phyloP scores from a whole-genome alignment of 2,329 filamentous ascomycete species.

The Diaporthe australafricana region DNA sequence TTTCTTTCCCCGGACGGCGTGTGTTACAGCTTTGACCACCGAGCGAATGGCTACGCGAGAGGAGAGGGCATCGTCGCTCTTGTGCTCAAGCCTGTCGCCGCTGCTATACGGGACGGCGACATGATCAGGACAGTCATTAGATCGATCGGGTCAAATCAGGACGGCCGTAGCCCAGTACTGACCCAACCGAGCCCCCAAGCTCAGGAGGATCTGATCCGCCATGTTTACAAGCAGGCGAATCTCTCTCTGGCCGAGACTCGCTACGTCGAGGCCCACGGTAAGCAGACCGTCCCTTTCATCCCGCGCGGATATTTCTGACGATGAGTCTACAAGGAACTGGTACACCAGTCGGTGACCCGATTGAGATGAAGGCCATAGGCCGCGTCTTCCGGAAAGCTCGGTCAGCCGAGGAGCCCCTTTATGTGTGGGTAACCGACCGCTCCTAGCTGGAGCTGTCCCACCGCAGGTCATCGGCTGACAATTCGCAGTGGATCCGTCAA shows the following conservation, averaged over 20 bases:
- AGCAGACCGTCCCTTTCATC: not conserved
- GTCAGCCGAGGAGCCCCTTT: conserved; percentile 33
- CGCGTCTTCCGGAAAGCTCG: conserved; percentile 30
- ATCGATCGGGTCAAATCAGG: conserved; percentile 47
- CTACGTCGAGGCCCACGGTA: conserved; percentile 43
- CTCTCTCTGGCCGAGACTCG: conserved; percentile 32
- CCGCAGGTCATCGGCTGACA: not conserved
- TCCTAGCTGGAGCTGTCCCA: not conserved
- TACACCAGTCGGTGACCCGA: conserved; percentile 34
- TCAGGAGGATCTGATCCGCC: conserved; percentile 46
- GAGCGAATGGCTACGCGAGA: conserved; percentile 48
- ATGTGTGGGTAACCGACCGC: conserved; percentile 31
- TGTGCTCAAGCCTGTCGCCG: conserved; percentile 53
- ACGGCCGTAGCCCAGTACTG: conserved; percentile 53
- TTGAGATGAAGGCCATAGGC: conserved; percentile 35
- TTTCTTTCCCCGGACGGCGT: conserved; percentile 46
- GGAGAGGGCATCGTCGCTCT: conserved; percentile 48
- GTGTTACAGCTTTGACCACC: conserved; percentile 47
- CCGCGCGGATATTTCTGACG: not conserved
- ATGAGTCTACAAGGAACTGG: conserved; percentile 23
- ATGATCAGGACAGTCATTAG: conserved; percentile 48
- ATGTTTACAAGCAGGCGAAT: conserved; percentile 41
- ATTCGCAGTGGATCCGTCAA: conserved; percentile 39
- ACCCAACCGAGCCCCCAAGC: conserved; percentile 50
- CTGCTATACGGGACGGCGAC: conserved; percentile 55